Evolutionary conservation across 495 filamentous ascomycete genomes (phyloP).

Genomic region (Neurospora pannonica): DNA sequence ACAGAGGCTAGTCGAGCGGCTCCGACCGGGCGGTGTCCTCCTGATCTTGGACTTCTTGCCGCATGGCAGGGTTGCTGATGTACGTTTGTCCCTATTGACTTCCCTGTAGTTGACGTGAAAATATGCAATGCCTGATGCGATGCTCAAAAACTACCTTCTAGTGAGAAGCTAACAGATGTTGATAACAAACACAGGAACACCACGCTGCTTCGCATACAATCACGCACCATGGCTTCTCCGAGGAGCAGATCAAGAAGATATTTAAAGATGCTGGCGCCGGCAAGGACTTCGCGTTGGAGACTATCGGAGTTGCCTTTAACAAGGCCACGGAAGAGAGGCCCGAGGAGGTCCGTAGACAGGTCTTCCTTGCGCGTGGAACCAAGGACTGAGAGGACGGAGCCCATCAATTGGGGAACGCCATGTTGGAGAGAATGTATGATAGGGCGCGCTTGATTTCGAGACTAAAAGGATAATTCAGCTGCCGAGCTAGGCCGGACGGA

Average conservation of each 20-base stretch:
- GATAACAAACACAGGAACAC: conserved; percentile 10
- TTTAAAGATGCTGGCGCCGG: conserved; percentile 43
- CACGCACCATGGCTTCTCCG: conserved; percentile 49
- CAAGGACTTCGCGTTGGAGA: conserved; percentile 31
- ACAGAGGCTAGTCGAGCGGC: conserved; percentile 44
- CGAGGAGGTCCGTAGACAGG: conserved; percentile 7
- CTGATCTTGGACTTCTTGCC: conserved; percentile 57
- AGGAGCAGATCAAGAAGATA: conserved; percentile 40
- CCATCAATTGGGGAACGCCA: neutral
- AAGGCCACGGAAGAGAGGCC: neutral
- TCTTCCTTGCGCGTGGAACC: conserved; percentile 20
- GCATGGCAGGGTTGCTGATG: conserved; percentile 26
- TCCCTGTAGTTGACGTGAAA: no score
- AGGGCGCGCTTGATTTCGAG: no score
- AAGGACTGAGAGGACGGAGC: conserved; percentile 8
- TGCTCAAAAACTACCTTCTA: no score
- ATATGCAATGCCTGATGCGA: no score
- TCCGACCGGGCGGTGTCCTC: conserved; percentile 54
- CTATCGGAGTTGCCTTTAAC: conserved; percentile 23
- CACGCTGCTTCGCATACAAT: conserved; percentile 36
- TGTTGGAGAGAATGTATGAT: neutral
- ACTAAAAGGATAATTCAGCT: no score
- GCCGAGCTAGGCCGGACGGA: no score
- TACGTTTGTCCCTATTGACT: neutral
- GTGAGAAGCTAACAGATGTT: neutral